Base-by-base conservation (phyloP, 23 red algal species). In the Gracilariopsis chorda region DNA sequence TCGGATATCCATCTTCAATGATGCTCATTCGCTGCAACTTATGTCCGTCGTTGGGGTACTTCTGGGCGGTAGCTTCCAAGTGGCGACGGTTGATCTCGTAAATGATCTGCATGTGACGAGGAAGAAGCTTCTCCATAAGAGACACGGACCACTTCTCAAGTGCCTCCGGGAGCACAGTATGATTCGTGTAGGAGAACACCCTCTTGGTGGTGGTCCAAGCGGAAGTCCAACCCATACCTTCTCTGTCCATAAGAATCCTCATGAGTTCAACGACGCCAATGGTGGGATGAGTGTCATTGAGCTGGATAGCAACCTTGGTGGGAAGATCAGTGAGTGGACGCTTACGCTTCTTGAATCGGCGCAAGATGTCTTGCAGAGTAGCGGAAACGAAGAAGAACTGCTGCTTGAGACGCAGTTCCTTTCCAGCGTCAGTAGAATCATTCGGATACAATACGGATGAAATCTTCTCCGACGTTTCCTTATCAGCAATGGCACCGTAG, bases 111-210 rank as follows among this genome's bases (percentile, higher is more conserved):
- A 99, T 99, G 78, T 99, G 97, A 32, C 97, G 56, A 14, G 97
- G 97, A 82, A 99, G 80, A 43, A 99, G 80, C 70, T 94, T 94
- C 75, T 96, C 97, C 97, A 99, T 96, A 20, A 99, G 78, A 7
- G 90, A 89, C 32, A 99, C 97, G 1, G 88, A 83, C 97, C 97
- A 99, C 75, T 96, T 99, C 86, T 99, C 97, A 35, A 99, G 90
- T 16, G 97, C 97, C 92, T 99, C 97, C 6, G 97, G 97, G 20
- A 99, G 94, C n/a, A 99, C 97, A 58, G 97, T 99, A 71, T 99
- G 97, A 57, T 99, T 99, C 19, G 97, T 99, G 92, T 99, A 99
- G 2, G 97, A 99, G 82, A 99, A 99, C 51, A 96, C 94, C 88
- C 93, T 93, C 41, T 71, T 90, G 27, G 90, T 85, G 12, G 94